Conservation (phyloP, 140 eudicot species). For the Senecio squalidus region DNA sequence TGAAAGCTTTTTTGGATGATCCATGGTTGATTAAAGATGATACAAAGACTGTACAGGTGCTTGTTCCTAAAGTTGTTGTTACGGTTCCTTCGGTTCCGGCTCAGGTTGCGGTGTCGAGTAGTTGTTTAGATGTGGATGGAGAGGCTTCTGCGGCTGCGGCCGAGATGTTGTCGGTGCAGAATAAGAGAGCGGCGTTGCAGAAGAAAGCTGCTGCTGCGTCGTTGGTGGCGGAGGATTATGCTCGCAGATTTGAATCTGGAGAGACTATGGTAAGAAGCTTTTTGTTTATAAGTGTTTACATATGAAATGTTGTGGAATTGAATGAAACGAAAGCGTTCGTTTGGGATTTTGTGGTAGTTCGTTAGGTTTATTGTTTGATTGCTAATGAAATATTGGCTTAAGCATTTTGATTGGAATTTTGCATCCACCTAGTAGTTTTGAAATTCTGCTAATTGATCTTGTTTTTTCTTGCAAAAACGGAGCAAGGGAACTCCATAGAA, state of each 20-base stretch:
- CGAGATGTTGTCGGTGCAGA: constrained; percentile 65
- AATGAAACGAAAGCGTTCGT: neutral
- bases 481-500: too few species aligned
- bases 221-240: constrained; percentile 77
- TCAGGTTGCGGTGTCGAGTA: constrained; percentile 12
- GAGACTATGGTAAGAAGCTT: constrained; percentile 49
- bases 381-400: too few species aligned
- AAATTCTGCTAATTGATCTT: neutral
- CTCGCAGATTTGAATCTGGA: constrained; percentile 69
- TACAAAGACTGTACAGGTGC: constrained; percentile 52
- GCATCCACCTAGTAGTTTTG: neutral
- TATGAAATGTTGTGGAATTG: constrained; percentile 3
- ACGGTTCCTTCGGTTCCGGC: constrained; percentile 35
- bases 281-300: neutral
- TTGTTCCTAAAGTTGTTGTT: constrained; percentile 67
- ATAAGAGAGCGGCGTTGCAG: constrained; percentile 75
- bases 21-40: constrained; percentile 57
- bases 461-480: too few species aligned
- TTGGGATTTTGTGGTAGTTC: too few species aligned
- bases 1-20: constrained; percentile 57
- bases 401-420: neutral
- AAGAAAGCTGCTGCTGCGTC: constrained; percentile 83
- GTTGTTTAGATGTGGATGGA: constrained; percentile 20
- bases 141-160: constrained; percentile 36
- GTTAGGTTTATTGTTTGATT: too few species aligned